Conservation (phyloP, 176 grass and related monocot genomes). For the Hsuehochloa calcarea region DNA sequence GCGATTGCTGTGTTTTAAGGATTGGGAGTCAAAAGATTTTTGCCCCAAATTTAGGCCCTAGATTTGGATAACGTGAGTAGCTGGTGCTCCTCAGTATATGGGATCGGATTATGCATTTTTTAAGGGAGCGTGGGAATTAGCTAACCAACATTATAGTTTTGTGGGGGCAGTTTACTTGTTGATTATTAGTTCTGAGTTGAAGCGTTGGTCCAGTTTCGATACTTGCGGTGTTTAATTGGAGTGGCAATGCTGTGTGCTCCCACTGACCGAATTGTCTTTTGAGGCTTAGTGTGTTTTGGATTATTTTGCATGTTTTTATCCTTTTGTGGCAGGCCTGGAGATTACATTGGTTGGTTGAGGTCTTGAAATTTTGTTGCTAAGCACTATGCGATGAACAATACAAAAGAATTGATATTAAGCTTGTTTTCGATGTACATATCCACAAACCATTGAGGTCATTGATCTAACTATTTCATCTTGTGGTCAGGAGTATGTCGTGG, state of each 20-base stretch:
- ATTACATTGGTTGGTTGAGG: background rate
- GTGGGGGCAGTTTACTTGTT: background rate
- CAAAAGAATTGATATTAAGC: background rate
- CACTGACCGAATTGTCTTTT: background rate
- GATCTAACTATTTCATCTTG: conserved; percentile 6
- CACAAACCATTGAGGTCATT: background rate
- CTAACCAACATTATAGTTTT: background rate
- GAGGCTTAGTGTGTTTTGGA: background rate
- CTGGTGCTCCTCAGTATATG: background rate
- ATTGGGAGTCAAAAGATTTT: background rate
- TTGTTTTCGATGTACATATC: background rate
- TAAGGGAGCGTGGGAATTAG: background rate
- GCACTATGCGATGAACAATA: background rate
- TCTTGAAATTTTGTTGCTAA: background rate
- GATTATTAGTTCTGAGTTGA: background rate
- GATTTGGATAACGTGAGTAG: background rate
- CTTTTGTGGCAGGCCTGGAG: background rate
- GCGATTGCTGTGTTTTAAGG: background rate
- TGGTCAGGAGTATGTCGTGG: conserved; percentile 77
- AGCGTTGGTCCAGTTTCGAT: background rate
- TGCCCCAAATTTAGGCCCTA: background rate
- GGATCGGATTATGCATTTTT: background rate
- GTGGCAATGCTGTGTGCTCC: background rate
- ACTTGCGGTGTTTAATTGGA: background rate
- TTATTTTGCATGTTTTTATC: background rate